Conservation (phyloP, 1,139 yeast species). For the Zygosaccharomyces pseudobailii region DNA sequence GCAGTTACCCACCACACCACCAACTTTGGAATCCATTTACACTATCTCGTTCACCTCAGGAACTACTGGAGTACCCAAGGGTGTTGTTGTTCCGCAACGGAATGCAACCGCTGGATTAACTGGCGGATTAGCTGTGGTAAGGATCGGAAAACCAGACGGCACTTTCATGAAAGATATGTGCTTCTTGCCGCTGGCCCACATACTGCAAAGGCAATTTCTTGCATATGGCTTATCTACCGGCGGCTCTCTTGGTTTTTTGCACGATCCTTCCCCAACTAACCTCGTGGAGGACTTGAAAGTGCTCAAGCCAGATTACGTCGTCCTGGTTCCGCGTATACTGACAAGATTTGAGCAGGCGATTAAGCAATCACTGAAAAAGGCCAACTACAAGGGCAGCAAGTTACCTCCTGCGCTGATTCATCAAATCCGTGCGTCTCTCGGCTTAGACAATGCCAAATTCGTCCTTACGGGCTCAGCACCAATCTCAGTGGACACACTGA, state of each 20-base stretch:
- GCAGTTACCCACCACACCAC: slow-evolving; percentile 45
- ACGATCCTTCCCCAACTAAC: slow-evolving; percentile 40
- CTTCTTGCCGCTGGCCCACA: slow-evolving; percentile 68
- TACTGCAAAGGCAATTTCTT: slow-evolving; percentile 46
- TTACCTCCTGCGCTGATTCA: slow-evolving; percentile 48
- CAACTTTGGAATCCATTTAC: slow-evolving; percentile 49
- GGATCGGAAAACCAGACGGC: slow-evolving; percentile 16
- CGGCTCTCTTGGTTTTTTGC: slow-evolving; percentile 43
- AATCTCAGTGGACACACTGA: slow-evolving; percentile 53
- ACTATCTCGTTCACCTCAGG: slow-evolving; percentile 78
- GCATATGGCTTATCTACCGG: slow-evolving; percentile 34
- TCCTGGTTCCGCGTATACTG: slow-evolving; percentile 63
- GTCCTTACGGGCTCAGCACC: slow-evolving; percentile 72
- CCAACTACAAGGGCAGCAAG: slow-evolving; percentile 29
- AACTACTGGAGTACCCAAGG: slow-evolving; percentile 72
- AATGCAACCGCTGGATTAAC: slow-evolving; percentile 49
- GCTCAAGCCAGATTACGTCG: slow-evolving; percentile 49
- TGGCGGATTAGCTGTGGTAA: slow-evolving; percentile 26
- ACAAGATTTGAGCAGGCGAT: slow-evolving; percentile 56
- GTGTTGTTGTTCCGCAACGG: slow-evolving; percentile 58
- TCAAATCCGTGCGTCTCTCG: slow-evolving; percentile 52
- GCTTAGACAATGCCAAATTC: slow-evolving; percentile 47
- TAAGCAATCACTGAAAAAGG: slow-evolving; percentile 39
- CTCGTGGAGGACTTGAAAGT: slow-evolving; percentile 53
- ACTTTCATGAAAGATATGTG: slow-evolving; percentile 31